phyloP scores from a whole-genome alignment of 164 flowering plant species.

The Warburgia ugandensis region DNA sequence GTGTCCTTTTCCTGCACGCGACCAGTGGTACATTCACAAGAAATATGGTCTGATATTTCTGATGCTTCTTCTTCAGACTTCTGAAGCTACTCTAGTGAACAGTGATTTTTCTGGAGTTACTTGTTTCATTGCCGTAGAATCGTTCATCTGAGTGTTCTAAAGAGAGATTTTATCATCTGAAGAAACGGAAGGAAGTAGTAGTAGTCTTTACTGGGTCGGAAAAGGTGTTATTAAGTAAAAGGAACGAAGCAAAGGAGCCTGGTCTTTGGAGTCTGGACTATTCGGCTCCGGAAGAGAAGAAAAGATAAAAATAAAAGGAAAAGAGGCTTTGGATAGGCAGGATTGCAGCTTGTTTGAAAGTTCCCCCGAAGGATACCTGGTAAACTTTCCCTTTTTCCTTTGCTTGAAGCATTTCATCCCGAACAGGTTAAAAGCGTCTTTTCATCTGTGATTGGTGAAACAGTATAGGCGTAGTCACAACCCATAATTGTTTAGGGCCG shows the following conservation, averaged over 20 bases:
- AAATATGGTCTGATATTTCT: slow-evolving; percentile 9
- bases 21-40: slow-evolving; percentile 2
- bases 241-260: no score
- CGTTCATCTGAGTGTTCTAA: neutral
- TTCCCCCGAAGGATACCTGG: neutral
- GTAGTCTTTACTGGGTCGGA: no score
- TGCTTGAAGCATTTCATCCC: slow-evolving; percentile 13
- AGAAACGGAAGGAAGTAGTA: neutral
- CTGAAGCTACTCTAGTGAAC: neutral
- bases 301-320: neutral
- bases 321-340: neutral
- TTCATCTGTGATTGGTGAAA: slow-evolving; percentile 16
- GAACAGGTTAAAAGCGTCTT: slow-evolving; percentile 26
- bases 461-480: neutral
- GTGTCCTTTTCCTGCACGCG: slow-evolving; percentile 10
- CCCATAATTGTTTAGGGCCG: neutral
- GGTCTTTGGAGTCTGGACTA: slow-evolving; percentile 1
- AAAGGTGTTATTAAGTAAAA: no score
- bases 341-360: slow-evolving; percentile 1
- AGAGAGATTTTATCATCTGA: slow-evolving; percentile 1
- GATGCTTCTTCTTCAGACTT: slow-evolving; percentile 4
- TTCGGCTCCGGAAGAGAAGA: neutral
- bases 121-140: slow-evolving; percentile 11
- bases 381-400: neutral
- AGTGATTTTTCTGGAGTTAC: neutral